These are phyloP conservation scores for Suillus subalutaceus DNA, from an alignment of 768 basidiomycete species.

Conservation along the genomic window DNA sequence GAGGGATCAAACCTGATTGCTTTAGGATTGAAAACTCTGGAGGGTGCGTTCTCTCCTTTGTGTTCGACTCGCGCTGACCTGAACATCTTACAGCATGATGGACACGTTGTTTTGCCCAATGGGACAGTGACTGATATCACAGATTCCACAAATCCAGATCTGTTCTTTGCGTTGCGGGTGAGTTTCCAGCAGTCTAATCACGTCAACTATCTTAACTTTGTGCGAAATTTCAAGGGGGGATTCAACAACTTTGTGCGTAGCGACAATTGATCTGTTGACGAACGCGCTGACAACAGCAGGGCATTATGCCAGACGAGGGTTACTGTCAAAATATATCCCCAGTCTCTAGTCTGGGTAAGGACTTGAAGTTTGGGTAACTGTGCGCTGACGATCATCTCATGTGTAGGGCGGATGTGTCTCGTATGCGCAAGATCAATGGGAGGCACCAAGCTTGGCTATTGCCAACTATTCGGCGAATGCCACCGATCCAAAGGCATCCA, in stretches of 20 bases:
- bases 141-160: conserved; percentile 37
- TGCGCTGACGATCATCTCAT: neutral
- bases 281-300: conserved; percentile 42
- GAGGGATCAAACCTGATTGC: conserved; percentile 99
- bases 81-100: conserved; percentile 75
- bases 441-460: conserved; percentile 4
- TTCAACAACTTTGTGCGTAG: conserved; percentile 59
- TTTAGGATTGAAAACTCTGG: conserved; percentile 99
- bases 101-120: conserved; percentile 78
- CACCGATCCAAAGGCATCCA: conserved; percentile 5
- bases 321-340: conserved; percentile 54
- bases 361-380: conserved; percentile 53
- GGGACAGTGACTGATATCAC: conserved; percentile 45
- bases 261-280: conserved; percentile 5
- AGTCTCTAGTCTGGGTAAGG: conserved; percentile 58
- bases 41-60: conserved; percentile 50
- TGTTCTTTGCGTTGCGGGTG: conserved; percentile 51
- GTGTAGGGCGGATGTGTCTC: conserved; percentile 52
- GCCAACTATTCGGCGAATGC: neutral
- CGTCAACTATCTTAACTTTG: neutral
- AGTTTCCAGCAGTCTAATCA: conserved; percentile 19
- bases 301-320: conserved; percentile 65
- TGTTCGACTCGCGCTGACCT: neutral
- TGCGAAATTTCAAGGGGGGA: conserved; percentile 49
- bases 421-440: conserved; percentile 17